phyloP scores from a whole-genome alignment of 23 red algal species.

The Gracilaria gracilis region DNA sequence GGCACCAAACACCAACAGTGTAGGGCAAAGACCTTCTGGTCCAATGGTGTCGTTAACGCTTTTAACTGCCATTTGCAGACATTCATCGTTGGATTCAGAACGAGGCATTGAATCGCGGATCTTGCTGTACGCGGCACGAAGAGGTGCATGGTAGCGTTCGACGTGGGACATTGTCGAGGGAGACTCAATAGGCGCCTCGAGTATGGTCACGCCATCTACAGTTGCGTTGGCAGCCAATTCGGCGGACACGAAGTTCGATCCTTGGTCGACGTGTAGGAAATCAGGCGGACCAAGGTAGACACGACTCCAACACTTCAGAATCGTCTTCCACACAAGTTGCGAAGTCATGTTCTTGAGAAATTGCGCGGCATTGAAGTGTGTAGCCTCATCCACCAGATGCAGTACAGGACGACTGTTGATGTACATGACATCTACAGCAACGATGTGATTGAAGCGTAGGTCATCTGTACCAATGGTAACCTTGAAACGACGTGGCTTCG shows the following conservation, averaged over 20 bases:
- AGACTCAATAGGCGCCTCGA: conserved; percentile 41
- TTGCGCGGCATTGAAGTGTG: conserved; percentile 34
- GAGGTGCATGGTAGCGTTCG: conserved; percentile 42
- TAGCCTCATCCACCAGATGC: conserved; percentile 36
- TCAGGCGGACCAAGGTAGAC: conserved; percentile 5
- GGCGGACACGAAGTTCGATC: conserved; percentile 30
- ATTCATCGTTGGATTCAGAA: conserved; percentile 12
- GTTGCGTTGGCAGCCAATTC: conserved; percentile 31
- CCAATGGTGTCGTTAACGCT: conserved; percentile 33
- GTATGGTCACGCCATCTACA: conserved; percentile 1
- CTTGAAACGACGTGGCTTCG: conserved; percentile 43
- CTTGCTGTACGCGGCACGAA: conserved; percentile 24
- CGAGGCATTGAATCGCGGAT: neutral
- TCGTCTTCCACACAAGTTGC: conserved; percentile 17
- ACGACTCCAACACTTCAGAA: conserved; percentile 26
- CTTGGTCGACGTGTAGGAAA: conserved; percentile 32
- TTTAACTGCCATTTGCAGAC: conserved; percentile 28
- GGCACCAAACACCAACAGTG: conserved; percentile 27
- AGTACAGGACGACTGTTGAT: conserved; percentile 33
- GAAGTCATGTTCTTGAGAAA: conserved; percentile 27
- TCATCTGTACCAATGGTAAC: conserved; percentile 37
- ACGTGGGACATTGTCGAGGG: conserved; percentile 31
- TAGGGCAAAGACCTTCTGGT: conserved; percentile 34
- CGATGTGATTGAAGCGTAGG: conserved; percentile 16
- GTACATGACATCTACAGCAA: conserved; percentile 25